Conservation (phyloP, 805 yeast species). For the Saccharomycopsis amapae region DNA sequence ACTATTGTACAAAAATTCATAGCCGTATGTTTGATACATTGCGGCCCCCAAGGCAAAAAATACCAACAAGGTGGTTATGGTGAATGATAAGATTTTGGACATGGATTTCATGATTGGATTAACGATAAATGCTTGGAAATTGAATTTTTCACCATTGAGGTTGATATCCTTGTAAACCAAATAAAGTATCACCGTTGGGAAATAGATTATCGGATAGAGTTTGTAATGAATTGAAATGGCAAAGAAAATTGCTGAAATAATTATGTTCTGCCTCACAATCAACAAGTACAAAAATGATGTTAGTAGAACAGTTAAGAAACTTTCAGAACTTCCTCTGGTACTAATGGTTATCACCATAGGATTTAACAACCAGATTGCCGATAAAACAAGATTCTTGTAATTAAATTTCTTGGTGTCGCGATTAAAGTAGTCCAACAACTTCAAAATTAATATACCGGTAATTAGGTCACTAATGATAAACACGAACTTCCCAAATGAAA, state of each 20-base stretch:
- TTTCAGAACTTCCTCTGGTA: constrained; percentile 91
- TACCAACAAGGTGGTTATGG: constrained; percentile 35
- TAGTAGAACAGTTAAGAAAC: constrained; percentile 72
- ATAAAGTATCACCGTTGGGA: constrained; percentile 59
- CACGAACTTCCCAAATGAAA: constrained; percentile 69
- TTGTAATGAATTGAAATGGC: constrained; percentile 86
- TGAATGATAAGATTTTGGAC: constrained; percentile 24
- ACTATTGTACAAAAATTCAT: constrained; percentile 67
- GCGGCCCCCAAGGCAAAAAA: constrained; percentile 40
- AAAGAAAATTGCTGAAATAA: constrained; percentile 42
- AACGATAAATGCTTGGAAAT: neutral
- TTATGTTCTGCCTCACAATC: constrained; percentile 30
- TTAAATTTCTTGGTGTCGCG: constrained; percentile 22
- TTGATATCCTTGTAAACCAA: neutral
- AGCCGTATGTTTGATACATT: constrained; percentile 69
- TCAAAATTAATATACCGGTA: constrained; percentile 61
- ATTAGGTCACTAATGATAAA: constrained; percentile 73
- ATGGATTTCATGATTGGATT: neutral
- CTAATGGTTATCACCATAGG: constrained; percentile 94
- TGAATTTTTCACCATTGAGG: neutral
- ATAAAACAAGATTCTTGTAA: constrained; percentile 34
- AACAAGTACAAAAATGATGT: constrained; percentile 49
- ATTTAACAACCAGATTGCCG: constrained; percentile 78
- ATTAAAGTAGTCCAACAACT: constrained; percentile 29
- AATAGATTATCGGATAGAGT: constrained; percentile 82